A percentile compares a stretch with the other conserved stretches of the same genome.
Conservation (phyloP, 805 yeast species). For the Zygoascus flipseniorum region DNA sequence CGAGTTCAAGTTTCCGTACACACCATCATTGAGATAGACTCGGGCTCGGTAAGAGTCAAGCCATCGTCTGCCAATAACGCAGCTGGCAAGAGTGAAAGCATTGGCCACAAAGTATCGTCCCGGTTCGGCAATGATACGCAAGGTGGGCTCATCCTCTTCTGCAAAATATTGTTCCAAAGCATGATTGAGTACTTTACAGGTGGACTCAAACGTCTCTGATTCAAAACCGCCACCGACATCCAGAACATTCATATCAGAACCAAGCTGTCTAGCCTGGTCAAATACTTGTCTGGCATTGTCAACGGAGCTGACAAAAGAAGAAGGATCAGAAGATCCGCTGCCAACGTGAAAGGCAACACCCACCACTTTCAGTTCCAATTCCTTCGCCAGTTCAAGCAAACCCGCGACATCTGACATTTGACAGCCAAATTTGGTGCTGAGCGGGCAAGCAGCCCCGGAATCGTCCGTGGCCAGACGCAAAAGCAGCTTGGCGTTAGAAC, state of each 20-base stretch:
- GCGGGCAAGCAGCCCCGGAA: conserved; percentile 72
- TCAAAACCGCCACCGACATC: conserved; percentile 95
- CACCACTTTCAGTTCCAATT: conserved; percentile 51
- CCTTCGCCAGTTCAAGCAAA: conserved; percentile 54
- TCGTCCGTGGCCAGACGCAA: conserved; percentile 87
- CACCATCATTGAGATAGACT: conserved; percentile 86
- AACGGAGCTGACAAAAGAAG: conserved; percentile 61
- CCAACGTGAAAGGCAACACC: conserved; percentile 97
- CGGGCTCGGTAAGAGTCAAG: conserved; percentile 27
- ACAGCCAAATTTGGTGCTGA: conserved; percentile 87
- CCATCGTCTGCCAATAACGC: conserved; percentile 77
- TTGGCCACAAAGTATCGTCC: conserved; percentile 84
- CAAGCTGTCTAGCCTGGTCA: conserved; percentile 43
- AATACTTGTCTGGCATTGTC: conserved; percentile 62
- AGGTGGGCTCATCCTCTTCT: conserved; percentile 30
- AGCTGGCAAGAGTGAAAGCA: conserved; percentile 76
- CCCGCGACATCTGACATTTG: conserved; percentile 42
- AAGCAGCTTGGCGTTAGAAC: conserved; percentile 62
- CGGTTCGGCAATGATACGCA: conserved; percentile 76
- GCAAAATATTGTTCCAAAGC: conserved; percentile 50
- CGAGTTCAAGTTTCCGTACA: conserved; percentile 92
- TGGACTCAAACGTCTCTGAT: conserved; percentile 46
- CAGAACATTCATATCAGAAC: conserved; percentile 43
- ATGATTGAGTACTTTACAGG: conserved; percentile 48
- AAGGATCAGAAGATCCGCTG: conserved; percentile 75